Percentiles rank a stretch among this genome's conserved stretches.
Evolutionary conservation across 306 rosid genomes (phyloP).

Genomic region (Citrullus colocynthis): DNA sequence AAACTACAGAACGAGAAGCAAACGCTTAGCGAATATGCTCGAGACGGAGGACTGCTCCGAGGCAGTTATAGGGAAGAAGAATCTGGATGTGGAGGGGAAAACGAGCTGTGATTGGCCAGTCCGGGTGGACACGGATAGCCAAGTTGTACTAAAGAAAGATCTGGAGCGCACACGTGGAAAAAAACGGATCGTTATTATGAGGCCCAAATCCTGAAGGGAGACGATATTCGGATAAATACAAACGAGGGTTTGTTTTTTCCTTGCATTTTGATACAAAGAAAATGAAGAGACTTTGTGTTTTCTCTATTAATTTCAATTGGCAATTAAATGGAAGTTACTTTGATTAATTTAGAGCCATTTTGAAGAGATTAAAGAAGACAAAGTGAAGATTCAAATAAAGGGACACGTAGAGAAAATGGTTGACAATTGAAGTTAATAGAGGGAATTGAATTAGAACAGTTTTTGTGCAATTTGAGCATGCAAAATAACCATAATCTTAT

Average conservation of each 20-base stretch:
- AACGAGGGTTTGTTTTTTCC: not conserved
- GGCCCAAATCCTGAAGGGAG: not conserved
- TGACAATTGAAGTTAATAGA: not conserved
- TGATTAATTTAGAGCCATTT: not conserved
- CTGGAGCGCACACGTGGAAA: slow-evolving; percentile 45
- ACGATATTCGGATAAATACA: not conserved
- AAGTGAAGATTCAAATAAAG: not conserved
- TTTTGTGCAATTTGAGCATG: too few relatives aligned
- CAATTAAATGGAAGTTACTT: not conserved
- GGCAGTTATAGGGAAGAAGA: slow-evolving; percentile 15
- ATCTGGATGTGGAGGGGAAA: slow-evolving; percentile 12
- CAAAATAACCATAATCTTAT: too few relatives aligned
- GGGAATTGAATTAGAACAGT: too few relatives aligned
- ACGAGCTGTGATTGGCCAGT: slow-evolving; percentile 23
- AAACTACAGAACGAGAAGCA: not conserved
- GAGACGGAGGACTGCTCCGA: not conserved
- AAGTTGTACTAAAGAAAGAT: slow-evolving; percentile 15
- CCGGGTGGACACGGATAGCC: slow-evolving; percentile 20
- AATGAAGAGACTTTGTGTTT: not conserved
- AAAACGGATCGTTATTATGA: slow-evolving; percentile 1
- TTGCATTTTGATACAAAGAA: not conserved
- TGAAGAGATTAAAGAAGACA: not conserved
- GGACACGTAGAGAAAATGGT: not conserved
- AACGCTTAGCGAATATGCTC: not conserved
- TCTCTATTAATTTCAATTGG: not conserved